A percentile compares a stretch with the other conserved stretches of the same genome.
Conservation (phyloP, 768 basidiomycete species). For the Termitomyces sp. region DNA sequence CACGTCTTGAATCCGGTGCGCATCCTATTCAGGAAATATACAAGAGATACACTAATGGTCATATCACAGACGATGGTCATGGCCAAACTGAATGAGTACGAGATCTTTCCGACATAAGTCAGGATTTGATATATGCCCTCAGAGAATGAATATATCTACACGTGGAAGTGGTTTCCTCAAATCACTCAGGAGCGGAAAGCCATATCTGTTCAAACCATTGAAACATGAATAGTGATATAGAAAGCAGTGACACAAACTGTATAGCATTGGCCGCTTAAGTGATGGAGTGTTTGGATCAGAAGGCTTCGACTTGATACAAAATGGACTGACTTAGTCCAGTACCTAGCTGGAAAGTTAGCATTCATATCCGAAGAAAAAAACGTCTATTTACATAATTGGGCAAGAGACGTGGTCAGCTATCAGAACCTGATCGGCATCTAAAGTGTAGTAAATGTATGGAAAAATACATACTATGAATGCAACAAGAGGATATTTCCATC, state of each 20-base stretch:
- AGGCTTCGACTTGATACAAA: neutral
- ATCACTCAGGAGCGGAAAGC: neutral
- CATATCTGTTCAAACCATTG: neutral
- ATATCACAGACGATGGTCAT: neutral
- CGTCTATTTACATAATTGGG: neutral
- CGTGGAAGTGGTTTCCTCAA: neutral
- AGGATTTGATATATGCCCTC: neutral
- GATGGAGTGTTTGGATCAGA: neutral
- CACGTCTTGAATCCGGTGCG: neutral
- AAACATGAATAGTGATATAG: neutral
- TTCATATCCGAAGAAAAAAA: neutral
- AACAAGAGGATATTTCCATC: neutral
- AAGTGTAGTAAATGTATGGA: neutral
- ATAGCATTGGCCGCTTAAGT: neutral
- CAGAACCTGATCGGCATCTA: too few species aligned
- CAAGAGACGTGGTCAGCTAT: neutral
- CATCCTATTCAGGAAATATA: neutral
- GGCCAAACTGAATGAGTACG: neutral
- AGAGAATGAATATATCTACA: neutral
- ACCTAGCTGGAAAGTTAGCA: neutral
- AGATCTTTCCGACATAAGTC: neutral
- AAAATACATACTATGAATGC: neutral
- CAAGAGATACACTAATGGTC: neutral
- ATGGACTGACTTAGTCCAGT: neutral
- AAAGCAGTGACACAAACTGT: neutral